phyloP scores from a whole-genome alignment of 2,329 filamentous ascomycete genomes.

The Huntiella moniliformis region DNA sequence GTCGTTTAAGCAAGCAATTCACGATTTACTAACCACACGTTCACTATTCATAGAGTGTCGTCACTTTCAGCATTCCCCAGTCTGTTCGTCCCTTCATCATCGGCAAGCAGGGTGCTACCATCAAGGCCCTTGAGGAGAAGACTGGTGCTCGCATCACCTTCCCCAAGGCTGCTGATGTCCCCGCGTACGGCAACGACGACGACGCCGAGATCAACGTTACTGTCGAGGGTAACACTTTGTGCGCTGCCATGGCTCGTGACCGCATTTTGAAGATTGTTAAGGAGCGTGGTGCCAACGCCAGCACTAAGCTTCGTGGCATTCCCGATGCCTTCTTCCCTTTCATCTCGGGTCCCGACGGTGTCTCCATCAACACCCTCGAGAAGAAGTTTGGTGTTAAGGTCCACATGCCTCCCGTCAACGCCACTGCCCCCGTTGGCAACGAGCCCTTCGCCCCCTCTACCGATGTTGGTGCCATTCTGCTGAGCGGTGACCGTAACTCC shows the following conservation, averaged over 20 bases:
- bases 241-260: constrained; percentile 64
- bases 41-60: constrained; percentile 9
- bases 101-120: constrained; percentile 73
- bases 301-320: constrained; percentile 62
- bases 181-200: constrained; percentile 39
- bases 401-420: constrained; percentile 43
- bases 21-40: constrained; percentile 2
- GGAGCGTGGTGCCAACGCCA: constrained; percentile 68
- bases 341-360: constrained; percentile 63
- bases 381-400: constrained; percentile 64
- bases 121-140: constrained; percentile 75
- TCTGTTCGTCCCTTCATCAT: constrained; percentile 81
- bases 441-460: constrained; percentile 53
- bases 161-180: constrained; percentile 54
- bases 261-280: constrained; percentile 76
- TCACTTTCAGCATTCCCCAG: constrained; percentile 19
- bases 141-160: constrained; percentile 83
- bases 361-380: constrained; percentile 48
- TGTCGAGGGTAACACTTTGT: constrained; percentile 80
- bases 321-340: constrained; percentile 92
- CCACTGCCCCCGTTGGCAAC: constrained; percentile 41
- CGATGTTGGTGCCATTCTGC: constrained; percentile 55
- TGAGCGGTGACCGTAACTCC: constrained; percentile 68
- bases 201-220: constrained; percentile 69
- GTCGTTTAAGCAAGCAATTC: background rate